Evolutionary conservation across 2,329 filamentous ascomycete species (phyloP).

Genomic region (Sporothrix inflata): DNA sequence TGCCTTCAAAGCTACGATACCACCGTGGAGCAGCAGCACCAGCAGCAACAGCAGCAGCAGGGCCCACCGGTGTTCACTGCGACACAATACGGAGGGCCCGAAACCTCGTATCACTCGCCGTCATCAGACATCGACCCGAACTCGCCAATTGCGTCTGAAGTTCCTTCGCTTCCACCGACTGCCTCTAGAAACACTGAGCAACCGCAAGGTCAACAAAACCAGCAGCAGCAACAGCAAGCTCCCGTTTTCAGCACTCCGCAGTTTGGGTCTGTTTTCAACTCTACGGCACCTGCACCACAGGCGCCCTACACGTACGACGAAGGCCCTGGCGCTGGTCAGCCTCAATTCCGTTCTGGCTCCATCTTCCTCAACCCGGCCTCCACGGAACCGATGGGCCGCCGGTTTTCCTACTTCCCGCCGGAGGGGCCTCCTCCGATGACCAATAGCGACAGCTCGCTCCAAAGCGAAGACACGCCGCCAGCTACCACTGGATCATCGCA

Average conservation of each 20-base stretch:
- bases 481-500: slow-evolving; percentile 27
- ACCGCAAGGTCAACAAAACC: slow-evolving; percentile 32
- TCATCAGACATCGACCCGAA: slow-evolving; percentile 54
- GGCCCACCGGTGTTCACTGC: slow-evolving; percentile 33
- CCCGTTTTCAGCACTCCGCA: slow-evolving; percentile 54
- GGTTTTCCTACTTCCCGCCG: slow-evolving; percentile 67
- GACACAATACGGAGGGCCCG: slow-evolving; percentile 31
- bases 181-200: slow-evolving; percentile 34
- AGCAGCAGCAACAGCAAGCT: slow-evolving; percentile 37
- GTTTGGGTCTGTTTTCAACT: slow-evolving; percentile 62
- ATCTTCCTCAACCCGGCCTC: slow-evolving; percentile 65
- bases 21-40: slow-evolving; percentile 46
- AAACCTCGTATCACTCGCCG: slow-evolving; percentile 48
- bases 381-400: slow-evolving; percentile 57
- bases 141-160: slow-evolving; percentile 51
- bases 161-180: slow-evolving; percentile 39
- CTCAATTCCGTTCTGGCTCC: slow-evolving; percentile 66
- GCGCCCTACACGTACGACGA: slow-evolving; percentile 34
- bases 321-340: slow-evolving; percentile 42
- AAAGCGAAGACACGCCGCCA: slow-evolving; percentile 44
- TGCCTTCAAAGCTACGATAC: slow-evolving; percentile 86
- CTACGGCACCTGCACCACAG: slow-evolving; percentile 52
- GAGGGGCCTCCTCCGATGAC: slow-evolving; percentile 40
- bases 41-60: slow-evolving; percentile 33
- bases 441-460: slow-evolving; percentile 28